phyloP scores from a whole-genome alignment of 2,329 filamentous ascomycete species.

The Sclerotinia nivalis region DNA sequence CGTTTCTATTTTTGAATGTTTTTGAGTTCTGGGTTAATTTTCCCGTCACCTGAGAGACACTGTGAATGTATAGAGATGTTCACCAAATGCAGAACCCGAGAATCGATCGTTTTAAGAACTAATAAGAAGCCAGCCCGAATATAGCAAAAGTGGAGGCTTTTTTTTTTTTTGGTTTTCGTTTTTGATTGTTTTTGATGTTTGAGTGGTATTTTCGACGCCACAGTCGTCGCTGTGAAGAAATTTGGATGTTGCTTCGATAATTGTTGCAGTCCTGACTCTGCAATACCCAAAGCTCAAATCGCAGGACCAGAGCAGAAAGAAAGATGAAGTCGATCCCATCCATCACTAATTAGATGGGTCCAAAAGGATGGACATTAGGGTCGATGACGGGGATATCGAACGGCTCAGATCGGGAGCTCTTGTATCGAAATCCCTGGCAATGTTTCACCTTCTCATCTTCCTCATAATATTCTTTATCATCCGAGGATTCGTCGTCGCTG shows the following conservation, averaged over 20 bases:
- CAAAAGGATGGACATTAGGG: not conserved
- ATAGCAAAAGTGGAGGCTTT: not conserved
- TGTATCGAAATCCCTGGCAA: too few relatives aligned
- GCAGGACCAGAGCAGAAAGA: not conserved
- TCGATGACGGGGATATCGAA: not conserved
- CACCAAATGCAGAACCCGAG: not conserved
- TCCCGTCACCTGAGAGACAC: not conserved
- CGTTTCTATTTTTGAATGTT: not conserved
- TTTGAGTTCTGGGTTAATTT: not conserved
- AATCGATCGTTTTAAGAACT: not conserved
- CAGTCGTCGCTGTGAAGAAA: not conserved
- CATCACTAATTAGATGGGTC: not conserved
- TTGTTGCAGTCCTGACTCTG: not conserved
- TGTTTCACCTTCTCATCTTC: too few relatives aligned
- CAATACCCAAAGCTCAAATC: too few relatives aligned
- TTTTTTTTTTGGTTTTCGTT: not conserved
- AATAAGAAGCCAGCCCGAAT: not conserved
- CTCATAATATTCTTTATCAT: not conserved
- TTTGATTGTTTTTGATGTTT: not conserved
- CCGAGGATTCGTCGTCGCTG: not conserved
- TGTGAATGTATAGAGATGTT: too few relatives aligned
- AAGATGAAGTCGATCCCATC: not conserved
- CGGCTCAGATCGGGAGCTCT: too few relatives aligned
- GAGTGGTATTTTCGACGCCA: not conserved
- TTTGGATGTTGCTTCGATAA: too few relatives aligned